These are phyloP conservation scores for Eucalyptus microcorys DNA, from an alignment of 345 rosid species.

Conservation along the genomic window DNA sequence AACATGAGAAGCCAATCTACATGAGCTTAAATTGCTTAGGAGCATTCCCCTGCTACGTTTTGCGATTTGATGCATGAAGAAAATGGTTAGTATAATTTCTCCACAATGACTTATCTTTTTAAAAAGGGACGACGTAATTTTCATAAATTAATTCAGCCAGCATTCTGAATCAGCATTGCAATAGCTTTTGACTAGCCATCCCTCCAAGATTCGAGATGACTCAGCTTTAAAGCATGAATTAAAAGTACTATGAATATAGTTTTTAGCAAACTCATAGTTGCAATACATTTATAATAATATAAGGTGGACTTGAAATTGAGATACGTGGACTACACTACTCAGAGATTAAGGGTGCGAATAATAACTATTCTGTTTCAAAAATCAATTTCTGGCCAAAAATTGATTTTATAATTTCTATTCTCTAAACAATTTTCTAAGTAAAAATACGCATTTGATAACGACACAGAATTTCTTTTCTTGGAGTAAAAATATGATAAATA, in stretches of 20 bases:
- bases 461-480: fast-evolving
- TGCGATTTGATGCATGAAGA: too few relatives aligned
- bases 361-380: too few relatives aligned
- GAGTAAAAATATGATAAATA: too few relatives aligned
- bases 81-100: too few relatives aligned
- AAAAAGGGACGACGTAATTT: too few relatives aligned
- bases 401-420: too few relatives aligned
- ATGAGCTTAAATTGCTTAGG: too few relatives aligned
- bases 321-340: neutral
- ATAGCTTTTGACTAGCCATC: neutral
- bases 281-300: neutral
- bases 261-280: neutral
- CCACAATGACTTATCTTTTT: too few relatives aligned
- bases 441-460: fast-evolving
- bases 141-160: too few relatives aligned
- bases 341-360: neutral
- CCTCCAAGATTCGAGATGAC: neutral
- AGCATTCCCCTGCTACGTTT: too few relatives aligned
- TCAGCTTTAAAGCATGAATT: neutral
- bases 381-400: too few relatives aligned
- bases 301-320: neutral
- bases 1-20: neutral
- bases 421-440: too few relatives aligned
- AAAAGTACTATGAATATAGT: neutral
- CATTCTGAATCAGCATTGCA: neutral